Conservation (phyloP, 352 stramenopile species). For the Phytophthora kernoviae region DNA sequence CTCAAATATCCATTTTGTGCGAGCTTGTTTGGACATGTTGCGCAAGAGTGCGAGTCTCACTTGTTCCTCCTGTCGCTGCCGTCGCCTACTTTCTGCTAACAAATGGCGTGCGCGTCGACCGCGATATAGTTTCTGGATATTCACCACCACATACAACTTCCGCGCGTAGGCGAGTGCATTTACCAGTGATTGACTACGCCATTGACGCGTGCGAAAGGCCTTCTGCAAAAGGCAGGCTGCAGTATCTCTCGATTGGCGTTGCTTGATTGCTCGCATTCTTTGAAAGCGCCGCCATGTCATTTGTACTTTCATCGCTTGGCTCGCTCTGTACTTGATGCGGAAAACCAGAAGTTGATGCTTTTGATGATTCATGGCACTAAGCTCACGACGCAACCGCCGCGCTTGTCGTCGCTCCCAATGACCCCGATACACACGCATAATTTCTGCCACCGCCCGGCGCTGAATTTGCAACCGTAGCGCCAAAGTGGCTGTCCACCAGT, state of each 20-base stretch:
- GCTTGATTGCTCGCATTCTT: conserved; percentile 18
- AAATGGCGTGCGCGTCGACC: conserved; percentile 30
- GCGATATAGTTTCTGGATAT: conserved; percentile 47
- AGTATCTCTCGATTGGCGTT: conserved; percentile 30
- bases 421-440: conserved; percentile 49
- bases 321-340: conserved; percentile 44
- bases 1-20: conserved; percentile 50
- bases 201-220: conserved; percentile 38
- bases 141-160: conserved; percentile 39
- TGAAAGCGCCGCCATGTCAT: conserved; percentile 49
- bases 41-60: conserved; percentile 40
- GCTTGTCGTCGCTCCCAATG: conserved; percentile 36
- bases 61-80: conserved; percentile 30
- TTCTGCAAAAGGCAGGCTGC: conserved; percentile 42
- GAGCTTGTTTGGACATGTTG: conserved; percentile 44
- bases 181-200: conserved; percentile 48
- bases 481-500: conserved; percentile 33
- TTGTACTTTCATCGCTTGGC: conserved; percentile 57
- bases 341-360: conserved; percentile 41
- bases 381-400: conserved; percentile 31
- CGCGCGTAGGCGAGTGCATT: conserved; percentile 38
- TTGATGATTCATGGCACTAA: conserved; percentile 28
- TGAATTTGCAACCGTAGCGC: conserved; percentile 34
- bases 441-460: conserved; percentile 31
- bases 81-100: conserved; percentile 15